A percentile compares a stretch with the other conserved stretches of the same genome.
These are phyloP conservation scores for Penicillium janthinellum DNA, from an alignment of 2,329 filamentous ascomycete genomes.

Conservation along the genomic window DNA sequence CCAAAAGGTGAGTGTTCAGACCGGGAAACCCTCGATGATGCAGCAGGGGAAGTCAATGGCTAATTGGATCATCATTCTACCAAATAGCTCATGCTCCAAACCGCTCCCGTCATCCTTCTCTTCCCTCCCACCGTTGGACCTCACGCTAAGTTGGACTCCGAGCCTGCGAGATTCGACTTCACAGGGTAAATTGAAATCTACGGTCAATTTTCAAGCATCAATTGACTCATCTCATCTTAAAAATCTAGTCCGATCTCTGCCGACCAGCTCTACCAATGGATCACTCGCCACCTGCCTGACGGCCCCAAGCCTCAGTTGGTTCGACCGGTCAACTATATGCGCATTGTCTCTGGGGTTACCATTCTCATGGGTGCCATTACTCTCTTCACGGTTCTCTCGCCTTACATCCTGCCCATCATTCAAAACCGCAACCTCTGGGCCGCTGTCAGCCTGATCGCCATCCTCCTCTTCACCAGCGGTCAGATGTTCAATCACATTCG, in stretches of 20 bases:
- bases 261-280: constrained; percentile 77
- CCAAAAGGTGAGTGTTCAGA: constrained; percentile 65
- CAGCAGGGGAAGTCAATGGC: constrained; percentile 1
- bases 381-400: constrained; percentile 68
- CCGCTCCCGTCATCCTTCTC: constrained; percentile 83
- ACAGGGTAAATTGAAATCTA: constrained; percentile 63
- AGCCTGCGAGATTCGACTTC: constrained; percentile 84
- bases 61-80: constrained; percentile 4
- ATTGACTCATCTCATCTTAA: constrained; percentile 6
- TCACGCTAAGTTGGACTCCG: constrained; percentile 68
- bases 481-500: constrained; percentile 99
- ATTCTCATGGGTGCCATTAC: constrained; percentile 71
- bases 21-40: too few species aligned
- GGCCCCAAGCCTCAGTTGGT: constrained; percentile 75
- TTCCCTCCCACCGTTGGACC: constrained; percentile 85
- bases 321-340: constrained; percentile 85
- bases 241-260: constrained; percentile 66
- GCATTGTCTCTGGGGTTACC: constrained; percentile 68
- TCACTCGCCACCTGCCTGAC: constrained; percentile 75
- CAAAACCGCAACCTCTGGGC: constrained; percentile 95
- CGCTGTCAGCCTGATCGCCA: constrained; percentile 80
- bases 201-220: constrained; percentile 1
- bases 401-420: constrained; percentile 77
- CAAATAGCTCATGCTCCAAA: constrained; percentile 82
- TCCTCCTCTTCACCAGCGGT: constrained; percentile 90